A percentile compares a stretch with the other conserved stretches of the same genome.
Evolutionary conservation across 495 filamentous ascomycete species (phyloP).

Genomic region (Penicillium malachiteum): DNA sequence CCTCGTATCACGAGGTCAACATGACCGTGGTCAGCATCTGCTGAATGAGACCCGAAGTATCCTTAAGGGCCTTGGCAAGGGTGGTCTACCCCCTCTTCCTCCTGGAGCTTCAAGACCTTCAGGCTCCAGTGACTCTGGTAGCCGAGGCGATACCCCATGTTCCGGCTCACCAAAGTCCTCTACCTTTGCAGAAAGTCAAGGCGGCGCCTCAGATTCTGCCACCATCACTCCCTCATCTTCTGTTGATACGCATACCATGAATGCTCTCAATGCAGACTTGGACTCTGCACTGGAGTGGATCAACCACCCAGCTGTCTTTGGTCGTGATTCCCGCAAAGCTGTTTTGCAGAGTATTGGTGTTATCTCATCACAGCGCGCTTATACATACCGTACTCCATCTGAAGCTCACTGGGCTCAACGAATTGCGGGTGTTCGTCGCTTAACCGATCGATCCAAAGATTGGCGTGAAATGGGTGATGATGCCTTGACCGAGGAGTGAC

Average conservation of each 20-base stretch:
- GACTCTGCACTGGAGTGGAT: slow-evolving; percentile 98
- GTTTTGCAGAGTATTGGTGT: slow-evolving; percentile 96
- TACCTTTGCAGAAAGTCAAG: slow-evolving; percentile 43
- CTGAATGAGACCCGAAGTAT: slow-evolving; percentile 93
- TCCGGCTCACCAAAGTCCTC: slow-evolving; percentile 44
- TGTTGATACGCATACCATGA: slow-evolving; percentile 75
- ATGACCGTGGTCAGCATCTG: slow-evolving; percentile 89
- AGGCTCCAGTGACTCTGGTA: slow-evolving; percentile 39
- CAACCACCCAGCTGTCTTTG: slow-evolving; percentile 92
- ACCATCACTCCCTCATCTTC: slow-evolving; percentile 67
- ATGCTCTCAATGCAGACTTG: slow-evolving; percentile 86
- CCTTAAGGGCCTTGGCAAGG: slow-evolving; percentile 92
- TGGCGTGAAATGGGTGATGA: slow-evolving; percentile 86
- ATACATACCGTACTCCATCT: slow-evolving; percentile 85
- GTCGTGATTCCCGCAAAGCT: slow-evolving; percentile 91
- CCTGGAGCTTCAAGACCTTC: slow-evolving; percentile 40
- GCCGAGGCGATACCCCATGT: slow-evolving; percentile 36
- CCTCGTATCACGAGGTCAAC: slow-evolving; percentile 84
- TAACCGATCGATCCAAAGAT: slow-evolving; percentile 76
- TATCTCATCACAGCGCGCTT: slow-evolving; percentile 89
- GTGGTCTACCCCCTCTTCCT: slow-evolving; percentile 89
- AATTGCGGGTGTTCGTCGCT: slow-evolving; percentile 69
- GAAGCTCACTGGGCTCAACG: slow-evolving; percentile 84
- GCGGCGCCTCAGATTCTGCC: slow-evolving; percentile 45
- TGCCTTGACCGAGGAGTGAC: slow-evolving; percentile 76